Evolutionary conservation across 2,329 filamentous ascomycete species (phyloP).

Genomic region (Phialophora chinensis): DNA sequence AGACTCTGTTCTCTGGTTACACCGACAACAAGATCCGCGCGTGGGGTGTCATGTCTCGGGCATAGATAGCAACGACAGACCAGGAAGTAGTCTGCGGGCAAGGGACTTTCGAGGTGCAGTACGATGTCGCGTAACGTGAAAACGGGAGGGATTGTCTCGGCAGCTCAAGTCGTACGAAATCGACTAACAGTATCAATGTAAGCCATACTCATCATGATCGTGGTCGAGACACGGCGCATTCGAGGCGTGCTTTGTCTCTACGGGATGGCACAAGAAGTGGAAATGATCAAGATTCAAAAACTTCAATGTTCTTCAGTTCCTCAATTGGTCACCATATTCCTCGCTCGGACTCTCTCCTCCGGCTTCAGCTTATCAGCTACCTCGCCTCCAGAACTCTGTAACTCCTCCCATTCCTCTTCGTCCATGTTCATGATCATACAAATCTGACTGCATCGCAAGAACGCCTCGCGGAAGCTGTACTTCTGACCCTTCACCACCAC

Average conservation of each 20-base stretch:
- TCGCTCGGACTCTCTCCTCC: slow-evolving; percentile 75
- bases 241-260: slow-evolving; percentile 23
- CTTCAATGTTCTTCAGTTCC: slow-evolving; percentile 1
- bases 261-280: slow-evolving; percentile 15
- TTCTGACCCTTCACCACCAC: slow-evolving; percentile 63
- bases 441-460: slow-evolving; percentile 78
- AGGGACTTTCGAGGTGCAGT: background rate
- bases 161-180: background rate
- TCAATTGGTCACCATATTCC: slow-evolving; percentile 63
- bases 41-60: slow-evolving; percentile 96
- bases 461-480: slow-evolving; percentile 78
- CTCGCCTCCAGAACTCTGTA: slow-evolving; percentile 56
- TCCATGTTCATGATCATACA: slow-evolving; percentile 92
- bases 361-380: slow-evolving; percentile 69
- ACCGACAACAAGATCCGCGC: slow-evolving; percentile 99
- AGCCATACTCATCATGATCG: slow-evolving; percentile 29
- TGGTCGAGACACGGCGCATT: slow-evolving; percentile 33
- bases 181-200: slow-evolving; percentile 21
- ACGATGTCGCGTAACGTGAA: background rate
- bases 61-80: slow-evolving; percentile 56
- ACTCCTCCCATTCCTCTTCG: slow-evolving; percentile 90
- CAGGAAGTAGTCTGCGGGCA: background rate
- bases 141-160: background rate
- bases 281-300: slow-evolving; percentile 33
- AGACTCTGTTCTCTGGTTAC: slow-evolving; percentile 99